These are phyloP conservation scores for Guillardia theta DNA, from an alignment of 78 protist species.

Conservation along the genomic window DNA sequence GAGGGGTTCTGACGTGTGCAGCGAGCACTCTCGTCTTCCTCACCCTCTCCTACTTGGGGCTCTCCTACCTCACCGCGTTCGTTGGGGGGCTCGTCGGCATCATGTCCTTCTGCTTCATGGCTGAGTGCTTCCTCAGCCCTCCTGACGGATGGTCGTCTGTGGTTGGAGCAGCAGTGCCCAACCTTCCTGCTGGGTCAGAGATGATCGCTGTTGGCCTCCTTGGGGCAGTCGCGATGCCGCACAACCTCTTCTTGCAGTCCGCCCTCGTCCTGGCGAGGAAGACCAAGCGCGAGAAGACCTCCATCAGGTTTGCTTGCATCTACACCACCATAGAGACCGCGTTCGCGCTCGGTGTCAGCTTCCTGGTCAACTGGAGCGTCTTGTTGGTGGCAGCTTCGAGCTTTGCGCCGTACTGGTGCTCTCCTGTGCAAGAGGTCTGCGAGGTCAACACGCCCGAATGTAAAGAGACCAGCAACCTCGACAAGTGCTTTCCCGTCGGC, in stretches of 20 bases:
- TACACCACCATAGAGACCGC: conserved; percentile 71
- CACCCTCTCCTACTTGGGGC: conserved; percentile 62
- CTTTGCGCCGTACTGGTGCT: neutral
- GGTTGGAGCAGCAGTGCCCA: neutral
- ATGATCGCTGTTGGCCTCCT: conserved; percentile 69
- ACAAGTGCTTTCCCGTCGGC: too few species aligned
- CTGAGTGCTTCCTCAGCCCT: neutral
- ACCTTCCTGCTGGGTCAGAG: neutral
- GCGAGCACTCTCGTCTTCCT: conserved; percentile 74
- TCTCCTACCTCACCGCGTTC: conserved; percentile 68
- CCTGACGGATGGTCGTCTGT: neutral
- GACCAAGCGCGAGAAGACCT: neutral
- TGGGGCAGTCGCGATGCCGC: conserved; percentile 83
- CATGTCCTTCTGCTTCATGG: neutral
- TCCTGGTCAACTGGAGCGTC: conserved; percentile 71
- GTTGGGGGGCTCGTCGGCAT: conserved; percentile 32
- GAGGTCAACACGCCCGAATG: too few species aligned
- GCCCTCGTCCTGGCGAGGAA: conserved; percentile 62
- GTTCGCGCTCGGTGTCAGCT: conserved; percentile 64
- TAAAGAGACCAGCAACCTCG: too few species aligned
- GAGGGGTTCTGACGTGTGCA: conserved; percentile 73
- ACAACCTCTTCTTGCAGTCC: conserved; percentile 75
- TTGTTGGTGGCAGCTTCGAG: conserved; percentile 46
- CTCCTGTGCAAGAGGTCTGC: neutral
- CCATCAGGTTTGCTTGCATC: conserved; percentile 53